A percentile compares a stretch with the other conserved stretches of the same genome.
Conservation (phyloP, 345 rosid genomes). For the Hibiscus syriacus region DNA sequence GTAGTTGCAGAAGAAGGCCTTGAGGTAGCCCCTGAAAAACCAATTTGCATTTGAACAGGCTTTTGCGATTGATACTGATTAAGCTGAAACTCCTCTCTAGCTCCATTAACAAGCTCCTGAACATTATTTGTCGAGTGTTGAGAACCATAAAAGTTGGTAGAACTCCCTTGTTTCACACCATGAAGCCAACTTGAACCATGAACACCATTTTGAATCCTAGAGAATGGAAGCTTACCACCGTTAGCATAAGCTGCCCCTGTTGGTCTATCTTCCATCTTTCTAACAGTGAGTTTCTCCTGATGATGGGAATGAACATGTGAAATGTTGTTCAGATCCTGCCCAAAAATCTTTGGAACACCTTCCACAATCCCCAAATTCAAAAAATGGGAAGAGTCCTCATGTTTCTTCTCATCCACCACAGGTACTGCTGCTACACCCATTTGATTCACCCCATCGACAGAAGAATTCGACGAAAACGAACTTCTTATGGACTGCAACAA, state of each 20-base stretch:
- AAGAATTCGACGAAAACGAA: constrained; percentile 37
- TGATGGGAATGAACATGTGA: constrained; percentile 30
- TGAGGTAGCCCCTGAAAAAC: constrained; percentile 59
- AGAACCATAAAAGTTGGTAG: constrained; percentile 29
- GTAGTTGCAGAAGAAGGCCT: constrained; percentile 37
- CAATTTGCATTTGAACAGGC: constrained; percentile 60
- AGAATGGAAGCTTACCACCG: constrained; percentile 36
- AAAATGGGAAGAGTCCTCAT: not conserved
- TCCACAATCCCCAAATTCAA: constrained; percentile 1
- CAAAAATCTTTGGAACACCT: constrained; percentile 52
- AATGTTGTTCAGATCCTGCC: constrained; percentile 55
- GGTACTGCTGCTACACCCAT: not conserved
- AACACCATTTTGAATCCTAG: constrained; percentile 36
- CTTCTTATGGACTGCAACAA: constrained; percentile 56
- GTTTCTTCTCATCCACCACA: not conserved
- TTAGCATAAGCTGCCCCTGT: constrained; percentile 43
- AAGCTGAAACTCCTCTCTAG: constrained; percentile 30
- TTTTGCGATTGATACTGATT: constrained; percentile 43
- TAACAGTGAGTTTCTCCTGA: constrained; percentile 77
- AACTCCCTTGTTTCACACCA: constrained; percentile 32
- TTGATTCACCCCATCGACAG: not conserved
- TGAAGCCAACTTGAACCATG: constrained; percentile 50
- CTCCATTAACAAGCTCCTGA: constrained; percentile 42
- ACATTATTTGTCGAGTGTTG: constrained; percentile 30
- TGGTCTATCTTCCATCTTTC: constrained; percentile 75